A percentile compares a stretch with the other conserved stretches of the same genome.
Evolutionary conservation across 345 rosid genomes (phyloP).

Genomic region (Iberis pinnata): DNA sequence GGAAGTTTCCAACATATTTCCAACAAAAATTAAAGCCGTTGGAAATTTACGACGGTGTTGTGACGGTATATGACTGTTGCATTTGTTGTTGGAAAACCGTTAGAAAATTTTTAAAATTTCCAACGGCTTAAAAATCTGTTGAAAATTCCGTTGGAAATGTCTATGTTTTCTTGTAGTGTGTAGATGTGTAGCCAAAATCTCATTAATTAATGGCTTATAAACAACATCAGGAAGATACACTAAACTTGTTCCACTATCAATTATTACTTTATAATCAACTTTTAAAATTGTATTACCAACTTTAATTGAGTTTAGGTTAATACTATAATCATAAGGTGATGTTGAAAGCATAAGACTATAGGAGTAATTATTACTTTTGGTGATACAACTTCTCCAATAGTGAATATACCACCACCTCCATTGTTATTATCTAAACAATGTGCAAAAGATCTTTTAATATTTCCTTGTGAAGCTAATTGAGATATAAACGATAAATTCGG

Average conservation of each 20-base stretch:
- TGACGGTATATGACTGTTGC: too few relatives aligned
- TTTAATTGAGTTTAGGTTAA: slow-evolving; percentile 53
- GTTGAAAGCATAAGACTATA: slow-evolving; percentile 55
- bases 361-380: slow-evolving; percentile 77
- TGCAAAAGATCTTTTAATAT: slow-evolving; percentile 59
- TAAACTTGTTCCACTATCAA: slow-evolving; percentile 93
- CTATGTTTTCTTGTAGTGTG: too few relatives aligned
- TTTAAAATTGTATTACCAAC: slow-evolving; percentile 48
- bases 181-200: too few relatives aligned
- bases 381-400: slow-evolving; percentile 70
- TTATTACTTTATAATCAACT: slow-evolving; percentile 52
- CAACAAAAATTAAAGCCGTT: too few relatives aligned
- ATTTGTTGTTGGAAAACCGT: too few relatives aligned
- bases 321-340: slow-evolving; percentile 60
- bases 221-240: slow-evolving; percentile 63
- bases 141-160: too few relatives aligned
- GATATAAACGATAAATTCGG: slow-evolving; percentile 74
- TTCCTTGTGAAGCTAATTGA: slow-evolving; percentile 69
- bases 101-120: too few relatives aligned
- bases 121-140: too few relatives aligned
- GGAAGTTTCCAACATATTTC: too few relatives aligned
- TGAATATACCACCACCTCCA: slow-evolving; percentile 91
- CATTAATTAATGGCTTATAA: slow-evolving; percentile 41
- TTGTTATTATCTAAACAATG: slow-evolving; percentile 71
- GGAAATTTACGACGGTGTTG: too few relatives aligned